phyloP scores from a whole-genome alignment of 805 yeast genomes.

The Candida morakotiae region DNA sequence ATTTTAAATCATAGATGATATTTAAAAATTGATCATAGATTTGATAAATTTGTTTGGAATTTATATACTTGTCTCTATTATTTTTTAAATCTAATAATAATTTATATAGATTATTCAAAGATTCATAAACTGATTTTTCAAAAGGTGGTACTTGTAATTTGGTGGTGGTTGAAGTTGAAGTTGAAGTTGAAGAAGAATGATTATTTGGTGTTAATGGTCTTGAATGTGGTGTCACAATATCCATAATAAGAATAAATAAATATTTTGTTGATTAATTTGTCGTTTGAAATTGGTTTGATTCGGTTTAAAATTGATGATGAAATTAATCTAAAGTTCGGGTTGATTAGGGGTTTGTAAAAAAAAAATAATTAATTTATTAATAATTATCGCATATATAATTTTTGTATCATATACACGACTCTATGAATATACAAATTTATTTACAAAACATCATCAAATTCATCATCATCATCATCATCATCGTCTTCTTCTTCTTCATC shows the following conservation, averaged over 20 bases:
- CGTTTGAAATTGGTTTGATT: neutral
- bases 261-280: neutral
- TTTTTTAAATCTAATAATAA: slow-evolving; percentile 43
- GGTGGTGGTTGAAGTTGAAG: neutral
- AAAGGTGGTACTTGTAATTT: slow-evolving; percentile 24
- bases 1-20: slow-evolving; percentile 49
- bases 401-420: neutral
- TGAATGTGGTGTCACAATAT: slow-evolving; percentile 8
- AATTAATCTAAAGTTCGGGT: neutral
- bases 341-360: slow-evolving; percentile 1
- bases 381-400: neutral
- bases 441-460: slow-evolving; percentile 20
- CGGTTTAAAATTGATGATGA: too few species aligned
- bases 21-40: slow-evolving; percentile 57
- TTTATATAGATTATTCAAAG: slow-evolving; percentile 23
- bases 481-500: slow-evolving; percentile 55
- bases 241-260: neutral
- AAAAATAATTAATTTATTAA: neutral
- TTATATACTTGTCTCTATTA: slow-evolving; percentile 61
- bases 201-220: slow-evolving; percentile 8
- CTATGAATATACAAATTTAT: neutral
- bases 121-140: slow-evolving; percentile 30
- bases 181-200: neutral
- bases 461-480: slow-evolving; percentile 30
- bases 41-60: slow-evolving; percentile 61